Percentiles rank a stretch among this genome's conserved stretches.
Evolutionary conservation across 2,329 filamentous ascomycete species (phyloP).

Genomic region (Sporothrix pseudoabietina): DNA sequence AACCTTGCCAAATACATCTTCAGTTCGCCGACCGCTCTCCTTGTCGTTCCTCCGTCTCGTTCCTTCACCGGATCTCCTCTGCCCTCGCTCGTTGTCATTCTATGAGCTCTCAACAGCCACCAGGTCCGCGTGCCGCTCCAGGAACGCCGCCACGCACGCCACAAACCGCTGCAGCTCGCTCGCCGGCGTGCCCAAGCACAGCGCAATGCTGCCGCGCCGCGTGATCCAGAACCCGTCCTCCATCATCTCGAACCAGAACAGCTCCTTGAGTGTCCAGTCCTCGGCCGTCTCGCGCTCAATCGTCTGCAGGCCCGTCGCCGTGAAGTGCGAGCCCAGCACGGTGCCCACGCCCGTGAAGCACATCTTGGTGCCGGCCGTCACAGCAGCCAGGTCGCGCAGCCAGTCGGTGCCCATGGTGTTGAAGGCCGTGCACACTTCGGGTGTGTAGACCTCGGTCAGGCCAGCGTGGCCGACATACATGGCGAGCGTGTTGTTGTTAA

Average conservation of each 20-base stretch:
- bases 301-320: conserved; percentile 24
- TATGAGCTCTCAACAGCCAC: conserved; percentile 21
- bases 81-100: not conserved
- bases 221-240: conserved; percentile 34
- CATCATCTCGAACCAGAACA: conserved; percentile 35
- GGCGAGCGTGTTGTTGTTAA: conserved; percentile 62
- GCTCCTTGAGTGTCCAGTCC: conserved; percentile 34
- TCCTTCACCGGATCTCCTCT: not conserved
- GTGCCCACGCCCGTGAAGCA: conserved; percentile 46
- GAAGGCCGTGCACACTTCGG: conserved; percentile 40
- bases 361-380: conserved; percentile 42
- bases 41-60: not conserved
- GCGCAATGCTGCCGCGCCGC: conserved; percentile 33
- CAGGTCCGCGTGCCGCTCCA: conserved; percentile 28
- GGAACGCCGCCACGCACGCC: conserved; percentile 39
- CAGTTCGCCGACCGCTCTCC: not conserved
- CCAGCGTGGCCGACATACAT: conserved; percentile 57
- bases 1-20: conserved; percentile 5
- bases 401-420: conserved; percentile 41
- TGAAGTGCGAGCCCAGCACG: conserved; percentile 45
- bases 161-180: conserved; percentile 50
- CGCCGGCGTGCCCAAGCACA: conserved; percentile 32
- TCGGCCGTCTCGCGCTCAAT: conserved; percentile 32
- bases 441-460: conserved; percentile 44
- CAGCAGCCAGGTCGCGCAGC: conserved; percentile 40